phyloP scores from a whole-genome alignment of 2,329 filamentous ascomycete species.

The Apiospora malaysiana region DNA sequence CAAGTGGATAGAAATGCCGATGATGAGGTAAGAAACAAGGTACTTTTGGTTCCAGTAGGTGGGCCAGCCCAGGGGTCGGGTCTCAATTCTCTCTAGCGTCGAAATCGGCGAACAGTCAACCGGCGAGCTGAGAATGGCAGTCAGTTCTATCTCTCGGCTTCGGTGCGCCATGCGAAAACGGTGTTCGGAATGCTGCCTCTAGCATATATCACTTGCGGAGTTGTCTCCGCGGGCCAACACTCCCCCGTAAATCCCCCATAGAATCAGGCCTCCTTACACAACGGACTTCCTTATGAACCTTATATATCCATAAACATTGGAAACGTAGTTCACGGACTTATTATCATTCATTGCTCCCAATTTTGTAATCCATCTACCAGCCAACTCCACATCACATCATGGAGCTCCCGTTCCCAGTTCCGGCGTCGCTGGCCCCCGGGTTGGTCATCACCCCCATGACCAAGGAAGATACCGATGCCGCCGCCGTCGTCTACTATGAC shows the following conservation, averaged over 20 bases:
- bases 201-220: neutral
- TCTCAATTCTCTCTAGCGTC: neutral
- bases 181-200: neutral
- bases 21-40: neutral
- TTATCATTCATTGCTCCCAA: neutral
- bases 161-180: neutral
- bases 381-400: slow-evolving; percentile 23
- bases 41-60: neutral
- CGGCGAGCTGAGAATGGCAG: neutral
- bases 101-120: slow-evolving; percentile 15
- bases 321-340: neutral
- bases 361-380: neutral
- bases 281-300: neutral
- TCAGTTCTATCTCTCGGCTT: neutral
- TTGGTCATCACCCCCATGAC: slow-evolving; percentile 37
- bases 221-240: neutral
- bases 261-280: neutral
- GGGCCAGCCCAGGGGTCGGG: neutral
- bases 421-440: slow-evolving; percentile 31
- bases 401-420: slow-evolving; percentile 35
- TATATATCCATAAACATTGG: neutral
- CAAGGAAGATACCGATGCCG: slow-evolving; percentile 35
- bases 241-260: neutral
- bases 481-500: slow-evolving; percentile 37
- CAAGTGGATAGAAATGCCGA: neutral